These are phyloP conservation scores for Solanum hybrid DNA, from an alignment of 305 asterid species.

Conservation along the genomic window DNA sequence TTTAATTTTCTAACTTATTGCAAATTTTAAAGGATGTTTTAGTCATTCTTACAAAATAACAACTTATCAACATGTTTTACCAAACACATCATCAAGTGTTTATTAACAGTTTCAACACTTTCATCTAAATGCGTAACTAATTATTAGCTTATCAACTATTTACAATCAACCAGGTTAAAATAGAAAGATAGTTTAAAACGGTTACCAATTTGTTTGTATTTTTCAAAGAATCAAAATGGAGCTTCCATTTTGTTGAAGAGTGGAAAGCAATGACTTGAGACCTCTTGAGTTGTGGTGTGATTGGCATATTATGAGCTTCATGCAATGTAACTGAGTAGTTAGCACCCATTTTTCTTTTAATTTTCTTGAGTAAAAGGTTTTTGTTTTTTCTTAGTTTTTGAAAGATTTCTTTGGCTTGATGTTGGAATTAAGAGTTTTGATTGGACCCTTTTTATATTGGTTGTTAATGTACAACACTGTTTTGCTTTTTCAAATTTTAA, in stretches of 20 bases:
- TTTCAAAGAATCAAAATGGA: constrained; percentile 55
- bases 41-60: neutral
- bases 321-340: constrained; percentile 18
- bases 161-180: neutral
- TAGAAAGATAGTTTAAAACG: neutral
- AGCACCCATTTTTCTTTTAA: constrained; percentile 28
- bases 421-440: neutral
- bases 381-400: neutral
- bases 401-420: constrained; percentile 11
- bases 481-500: neutral
- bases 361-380: neutral
- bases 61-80: neutral
- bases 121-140: neutral
- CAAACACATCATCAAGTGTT: neutral
- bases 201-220: constrained; percentile 48
- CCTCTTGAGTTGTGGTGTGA: constrained; percentile 13
- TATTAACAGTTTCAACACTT: neutral
- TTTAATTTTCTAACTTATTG: neutral
- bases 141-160: neutral
- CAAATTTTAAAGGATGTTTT: neutral
- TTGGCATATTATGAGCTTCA: constrained; percentile 7
- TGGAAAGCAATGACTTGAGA: constrained; percentile 49
- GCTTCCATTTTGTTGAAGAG: constrained; percentile 55
- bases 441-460: neutral
- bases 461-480: neutral